Conservation (phyloP, 2,329 filamentous ascomycete genomes). For the Diaporthe citriasiana region DNA sequence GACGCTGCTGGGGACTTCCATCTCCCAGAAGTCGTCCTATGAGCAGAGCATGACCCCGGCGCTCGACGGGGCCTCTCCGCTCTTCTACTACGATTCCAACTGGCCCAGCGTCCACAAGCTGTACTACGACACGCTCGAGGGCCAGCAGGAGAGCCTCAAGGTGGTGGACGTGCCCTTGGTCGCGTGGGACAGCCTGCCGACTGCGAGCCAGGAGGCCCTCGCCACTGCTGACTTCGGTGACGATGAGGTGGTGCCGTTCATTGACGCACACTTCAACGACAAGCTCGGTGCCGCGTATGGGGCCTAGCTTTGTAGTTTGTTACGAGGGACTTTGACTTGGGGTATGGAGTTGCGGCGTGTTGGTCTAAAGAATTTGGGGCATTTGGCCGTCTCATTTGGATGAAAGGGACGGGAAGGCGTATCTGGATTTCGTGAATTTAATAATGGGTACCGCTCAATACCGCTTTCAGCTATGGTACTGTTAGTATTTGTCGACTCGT, state of each 20-base stretch:
- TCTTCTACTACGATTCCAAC: conserved; percentile 50
- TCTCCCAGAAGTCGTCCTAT: conserved; percentile 53
- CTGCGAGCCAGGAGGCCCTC: conserved; percentile 52
- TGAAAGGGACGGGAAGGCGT: neutral
- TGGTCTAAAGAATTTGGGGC: neutral
- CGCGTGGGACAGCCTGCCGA: conserved; percentile 56
- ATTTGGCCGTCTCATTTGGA: neutral
- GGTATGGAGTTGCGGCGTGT: neutral
- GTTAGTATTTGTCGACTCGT: conserved; percentile 2
- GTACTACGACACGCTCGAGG: conserved; percentile 51
- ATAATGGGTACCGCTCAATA: neutral
- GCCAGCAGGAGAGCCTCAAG: conserved; percentile 50
- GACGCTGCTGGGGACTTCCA: conserved; percentile 50
- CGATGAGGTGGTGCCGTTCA: conserved; percentile 57
- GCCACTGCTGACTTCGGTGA: conserved; percentile 55
- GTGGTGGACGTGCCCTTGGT: conserved; percentile 50
- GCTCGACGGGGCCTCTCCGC: conserved; percentile 49
- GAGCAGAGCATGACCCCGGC: conserved; percentile 44
- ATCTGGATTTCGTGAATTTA: neutral
- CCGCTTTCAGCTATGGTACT: neutral
- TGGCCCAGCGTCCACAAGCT: conserved; percentile 54
- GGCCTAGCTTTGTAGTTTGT: neutral
- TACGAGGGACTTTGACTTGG: neutral
- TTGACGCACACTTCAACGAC: conserved; percentile 45
- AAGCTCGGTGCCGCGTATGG: neutral